phyloP scores from a whole-genome alignment of 495 filamentous ascomycete species.

The Oleoguttula mirabilis region DNA sequence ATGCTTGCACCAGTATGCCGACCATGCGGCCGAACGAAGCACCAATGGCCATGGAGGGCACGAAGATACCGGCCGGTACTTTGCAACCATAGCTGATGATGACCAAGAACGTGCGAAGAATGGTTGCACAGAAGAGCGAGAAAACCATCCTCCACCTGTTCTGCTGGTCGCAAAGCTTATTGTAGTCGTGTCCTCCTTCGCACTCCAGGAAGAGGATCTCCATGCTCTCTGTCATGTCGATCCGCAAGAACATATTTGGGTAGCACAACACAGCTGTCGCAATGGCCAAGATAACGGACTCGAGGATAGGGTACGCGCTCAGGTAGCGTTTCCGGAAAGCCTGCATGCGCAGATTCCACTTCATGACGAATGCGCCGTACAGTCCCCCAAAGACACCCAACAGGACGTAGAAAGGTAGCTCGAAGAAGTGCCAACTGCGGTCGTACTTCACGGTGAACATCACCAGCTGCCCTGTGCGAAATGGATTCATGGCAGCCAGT shows the following conservation, averaged over 20 bases:
- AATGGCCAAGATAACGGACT: slow-evolving; percentile 71
- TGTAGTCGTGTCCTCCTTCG: slow-evolving; percentile 82
- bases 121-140: slow-evolving; percentile 67
- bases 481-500: slow-evolving; percentile 91
- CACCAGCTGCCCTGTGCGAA: slow-evolving; percentile 94
- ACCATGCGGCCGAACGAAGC: slow-evolving; percentile 87
- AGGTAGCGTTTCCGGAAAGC: slow-evolving; percentile 94
- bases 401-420: slow-evolving; percentile 82
- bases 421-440: slow-evolving; percentile 95
- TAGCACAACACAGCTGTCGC: slow-evolving; percentile 86
- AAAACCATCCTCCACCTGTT: slow-evolving; percentile 70
- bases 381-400: slow-evolving; percentile 88
- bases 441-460: slow-evolving; percentile 99
- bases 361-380: slow-evolving; percentile 95
- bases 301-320: slow-evolving; percentile 70
- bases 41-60: slow-evolving; percentile 95
- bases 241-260: slow-evolving; percentile 87
- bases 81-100: slow-evolving; percentile 98
- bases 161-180: slow-evolving; percentile 69
- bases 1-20: slow-evolving; percentile 84
- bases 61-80: slow-evolving; percentile 93
- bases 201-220: slow-evolving; percentile 94
- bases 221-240: slow-evolving; percentile 99
- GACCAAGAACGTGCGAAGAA: slow-evolving; percentile 71
- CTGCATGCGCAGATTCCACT: slow-evolving; percentile 88